Conservation (phyloP, 306 rosid species). For the Comarum palustre region DNA sequence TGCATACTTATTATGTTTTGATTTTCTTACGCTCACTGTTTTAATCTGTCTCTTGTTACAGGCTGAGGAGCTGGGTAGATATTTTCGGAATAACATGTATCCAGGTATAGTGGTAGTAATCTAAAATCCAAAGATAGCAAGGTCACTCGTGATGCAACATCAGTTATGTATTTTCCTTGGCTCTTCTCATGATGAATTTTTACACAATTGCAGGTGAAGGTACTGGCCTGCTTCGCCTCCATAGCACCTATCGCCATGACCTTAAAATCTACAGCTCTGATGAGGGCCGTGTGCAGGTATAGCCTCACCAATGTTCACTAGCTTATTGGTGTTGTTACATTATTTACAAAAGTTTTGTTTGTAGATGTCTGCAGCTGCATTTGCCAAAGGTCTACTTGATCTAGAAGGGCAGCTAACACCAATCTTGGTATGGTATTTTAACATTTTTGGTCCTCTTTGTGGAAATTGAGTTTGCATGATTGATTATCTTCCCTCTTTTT, state of each 20-base stretch:
- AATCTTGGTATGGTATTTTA: conserved; percentile 66
- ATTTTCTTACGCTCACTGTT: conserved; percentile 10
- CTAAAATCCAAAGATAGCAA: not conserved
- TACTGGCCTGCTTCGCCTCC: conserved; percentile 94
- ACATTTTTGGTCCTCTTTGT: conserved; percentile 23
- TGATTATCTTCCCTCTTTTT: conserved; percentile 30
- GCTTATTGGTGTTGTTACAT: conserved; percentile 14
- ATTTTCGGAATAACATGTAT: conserved; percentile 88
- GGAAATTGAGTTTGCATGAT: conserved; percentile 28
- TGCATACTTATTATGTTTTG: conserved; percentile 6
- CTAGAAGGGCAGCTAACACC: conserved; percentile 96
- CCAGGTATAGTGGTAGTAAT: conserved; percentile 64
- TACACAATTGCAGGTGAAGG: conserved; percentile 78
- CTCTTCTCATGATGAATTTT: conserved; percentile 18
- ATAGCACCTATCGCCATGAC: conserved; percentile 96
- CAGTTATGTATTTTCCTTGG: conserved; percentile 1
- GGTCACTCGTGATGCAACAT: conserved; percentile 1
- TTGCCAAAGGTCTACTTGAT: conserved; percentile 99
- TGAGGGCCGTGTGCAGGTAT: conserved; percentile 99
- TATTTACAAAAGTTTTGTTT: conserved; percentile 28
- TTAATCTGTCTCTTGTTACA: conserved; percentile 30
- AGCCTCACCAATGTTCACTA: not conserved
- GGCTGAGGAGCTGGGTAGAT: conserved; percentile 99
- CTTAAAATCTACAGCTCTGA: conserved; percentile 98
- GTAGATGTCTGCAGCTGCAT: conserved; percentile 99